Base-by-base conservation (phyloP, 2,329 filamentous ascomycete genomes). In the Ceratocystis huliohia region DNA sequence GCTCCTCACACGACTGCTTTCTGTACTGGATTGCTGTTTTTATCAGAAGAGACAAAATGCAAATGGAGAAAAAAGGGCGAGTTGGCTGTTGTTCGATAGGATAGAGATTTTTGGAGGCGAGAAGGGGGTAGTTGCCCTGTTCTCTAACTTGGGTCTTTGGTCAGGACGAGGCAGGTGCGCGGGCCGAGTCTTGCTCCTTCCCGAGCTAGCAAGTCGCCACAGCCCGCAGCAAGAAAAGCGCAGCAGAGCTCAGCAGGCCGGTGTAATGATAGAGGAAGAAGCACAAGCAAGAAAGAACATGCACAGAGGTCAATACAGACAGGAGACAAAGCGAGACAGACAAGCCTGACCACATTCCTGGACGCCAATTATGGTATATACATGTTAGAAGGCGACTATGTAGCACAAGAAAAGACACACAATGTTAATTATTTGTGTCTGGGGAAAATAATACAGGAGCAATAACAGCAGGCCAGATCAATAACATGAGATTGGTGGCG, bases 141-240 rank as follows among this genome's bases (percentile, higher is more conserved):
- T 57, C 53, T 20, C 22, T 57, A 3, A 5, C 8, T 17, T 20
- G 25, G 53, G 7, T 33, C 53, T 57, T 33, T 57, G 53, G 8
- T 33, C 53, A 57, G 20, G 53, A 15, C 22, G 53, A 57, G 53
- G 53, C 53, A 57, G 28, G 53, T 57, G 53, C 53, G 53, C 53
- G 53, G 53, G 25, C 53, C 53, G 53, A 57, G 53, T 57, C 53
- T 57, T n/a, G 28, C 30, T 57, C 53, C 53, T 57, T 57, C 53
- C 53, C 53, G 22, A 33, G 22, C 53, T 1, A 57, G 13, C 10
- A 57, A 57, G n/a, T 57, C 53, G 53, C 53, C 53, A 57, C 53
- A 57, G 53, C 17, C 25, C n/a, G 7, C 48, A 53, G 48, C 48
- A 53, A 20, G n/a, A 22, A 20, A 22, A 48, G 20, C 50, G 28